Evolutionary conservation across 78 protist genomes (phyloP).

Genomic region (Chrysochromulina tobinii): DNA sequence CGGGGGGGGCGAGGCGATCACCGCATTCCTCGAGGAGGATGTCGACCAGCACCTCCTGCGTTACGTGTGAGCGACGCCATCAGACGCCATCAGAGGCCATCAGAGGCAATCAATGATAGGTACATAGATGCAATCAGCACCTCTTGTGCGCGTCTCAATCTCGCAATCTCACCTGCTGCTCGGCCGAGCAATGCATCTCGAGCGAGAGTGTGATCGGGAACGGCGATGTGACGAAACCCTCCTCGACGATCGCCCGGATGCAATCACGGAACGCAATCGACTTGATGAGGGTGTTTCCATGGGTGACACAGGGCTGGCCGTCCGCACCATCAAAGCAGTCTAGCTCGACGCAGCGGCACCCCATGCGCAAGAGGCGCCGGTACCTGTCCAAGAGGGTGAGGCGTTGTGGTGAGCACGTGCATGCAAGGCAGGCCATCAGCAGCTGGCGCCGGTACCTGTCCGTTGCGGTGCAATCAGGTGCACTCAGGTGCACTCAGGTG

Average conservation of each 20-base stretch:
- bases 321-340: conserved; percentile 90
- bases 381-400: not conserved
- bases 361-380: not conserved
- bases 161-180: conserved; percentile 25
- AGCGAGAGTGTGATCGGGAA: not conserved
- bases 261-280: conserved; percentile 29
- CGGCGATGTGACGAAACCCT: not conserved
- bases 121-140: too few species aligned
- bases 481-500: too few species aligned
- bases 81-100: conserved; percentile 15
- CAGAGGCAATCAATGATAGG: too few species aligned
- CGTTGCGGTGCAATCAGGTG: too few species aligned
- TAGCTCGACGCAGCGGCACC: conserved; percentile 64
- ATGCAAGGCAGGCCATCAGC: too few species aligned
- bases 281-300: conserved; percentile 86
- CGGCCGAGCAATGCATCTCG: conserved; percentile 46
- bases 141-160: too few species aligned
- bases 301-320: conserved; percentile 84
- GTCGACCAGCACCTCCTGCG: not conserved
- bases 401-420: too few species aligned
- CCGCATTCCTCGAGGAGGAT: not conserved
- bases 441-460: too few species aligned
- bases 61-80: not conserved
- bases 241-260: not conserved
- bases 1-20: not conserved